A percentile compares a stretch with the other conserved stretches of the same genome.
phyloP scores from a whole-genome alignment of 2,329 filamentous ascomycete genomes.

The Sclerotiophoma versabilis region DNA sequence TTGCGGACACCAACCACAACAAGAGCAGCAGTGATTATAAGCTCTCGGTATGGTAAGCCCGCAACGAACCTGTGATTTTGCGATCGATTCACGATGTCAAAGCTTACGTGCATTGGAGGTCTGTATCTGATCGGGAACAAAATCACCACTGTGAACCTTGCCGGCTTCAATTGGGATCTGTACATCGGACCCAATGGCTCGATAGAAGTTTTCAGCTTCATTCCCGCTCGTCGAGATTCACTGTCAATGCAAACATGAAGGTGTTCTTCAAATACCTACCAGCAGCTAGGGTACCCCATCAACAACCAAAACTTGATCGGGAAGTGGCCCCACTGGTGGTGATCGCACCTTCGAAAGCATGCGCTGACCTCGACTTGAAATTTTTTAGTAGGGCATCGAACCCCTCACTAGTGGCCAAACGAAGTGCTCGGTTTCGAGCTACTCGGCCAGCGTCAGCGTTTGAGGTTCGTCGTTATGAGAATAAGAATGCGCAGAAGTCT shows the following conservation, averaged over 20 bases:
- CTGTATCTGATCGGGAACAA: conserved; percentile 29
- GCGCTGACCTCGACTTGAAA: conserved; percentile 12
- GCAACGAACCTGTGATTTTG: neutral
- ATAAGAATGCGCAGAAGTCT: neutral
- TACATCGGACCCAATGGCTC: conserved; percentile 65
- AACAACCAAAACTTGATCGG: conserved; percentile 31
- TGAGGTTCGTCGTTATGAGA: neutral
- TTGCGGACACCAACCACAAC: conserved; percentile 28
- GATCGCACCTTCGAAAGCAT: neutral
- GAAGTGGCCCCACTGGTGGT: conserved; percentile 17
- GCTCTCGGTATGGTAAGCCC: conserved; percentile 34
- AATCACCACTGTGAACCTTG: conserved; percentile 51
- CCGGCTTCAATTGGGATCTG: conserved; percentile 61
- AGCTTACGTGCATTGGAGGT: conserved; percentile 26
- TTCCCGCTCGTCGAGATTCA: conserved; percentile 51
- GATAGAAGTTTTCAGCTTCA: conserved; percentile 68
- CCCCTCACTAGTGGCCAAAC: conserved; percentile 31
- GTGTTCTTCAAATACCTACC: conserved; percentile 65
- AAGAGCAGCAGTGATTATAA: conserved; percentile 37
- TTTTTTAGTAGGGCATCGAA: conserved; percentile 34
- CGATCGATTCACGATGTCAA: neutral
- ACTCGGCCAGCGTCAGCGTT: neutral
- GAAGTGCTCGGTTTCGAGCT: conserved; percentile 28
- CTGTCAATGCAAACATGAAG: conserved; percentile 63
- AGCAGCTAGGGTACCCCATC: conserved; percentile 53